Evolutionary conservation across 164 flowering plant genomes (phyloP), one percentile per base, ranked within the genome.

Genomic region (Vitis amurensis): DNA sequence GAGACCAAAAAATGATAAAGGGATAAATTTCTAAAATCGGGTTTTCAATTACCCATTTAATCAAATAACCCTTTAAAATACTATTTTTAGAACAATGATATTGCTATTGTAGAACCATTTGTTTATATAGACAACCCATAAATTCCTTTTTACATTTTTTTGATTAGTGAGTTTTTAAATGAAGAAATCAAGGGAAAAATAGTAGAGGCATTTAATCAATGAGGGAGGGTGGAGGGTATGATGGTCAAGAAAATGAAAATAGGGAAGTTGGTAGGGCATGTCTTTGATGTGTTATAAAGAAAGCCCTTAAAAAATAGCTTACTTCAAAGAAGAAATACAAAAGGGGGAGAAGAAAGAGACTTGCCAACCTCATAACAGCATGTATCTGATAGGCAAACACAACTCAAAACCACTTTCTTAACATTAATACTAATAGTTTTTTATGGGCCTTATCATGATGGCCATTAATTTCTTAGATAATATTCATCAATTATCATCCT

Each of bases 281-380:
- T 11, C 51, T 15, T 60, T 76, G 70, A 67, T 68, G 64, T 12
- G 47, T 17, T 74, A 14, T 50, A 61, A 47, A 59, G 61, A 23
- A 63, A 48, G 16, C 2, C 4, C 3, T 11, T 52, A 31, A 56
- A 57, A 1, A 68, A 65, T 3, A 53, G 30, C 0, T 11, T 44
- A 64, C 12, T 23, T 49, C 66, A 14, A 64, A 37, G 29, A 66
- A 59, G 51, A 66, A 63, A 56, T 31, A 30, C 6, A 59, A 68
- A 56, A 73, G 68, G 61, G 73, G 77, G 56, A 63, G 64, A 55
- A 73, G 88, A 85, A 74, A 80, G 58, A n/a, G 84, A 85, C 86
- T 76, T 79, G 77, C 81, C 86, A 83, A 79, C 88, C 55, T 64
- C 23, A 61, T 49, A 79, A 77, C 85, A 79, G 80, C 83, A 59